These are phyloP conservation scores for Bisporella sp. DNA, from an alignment of 2,329 filamentous ascomycete species.

Conservation along the genomic window DNA sequence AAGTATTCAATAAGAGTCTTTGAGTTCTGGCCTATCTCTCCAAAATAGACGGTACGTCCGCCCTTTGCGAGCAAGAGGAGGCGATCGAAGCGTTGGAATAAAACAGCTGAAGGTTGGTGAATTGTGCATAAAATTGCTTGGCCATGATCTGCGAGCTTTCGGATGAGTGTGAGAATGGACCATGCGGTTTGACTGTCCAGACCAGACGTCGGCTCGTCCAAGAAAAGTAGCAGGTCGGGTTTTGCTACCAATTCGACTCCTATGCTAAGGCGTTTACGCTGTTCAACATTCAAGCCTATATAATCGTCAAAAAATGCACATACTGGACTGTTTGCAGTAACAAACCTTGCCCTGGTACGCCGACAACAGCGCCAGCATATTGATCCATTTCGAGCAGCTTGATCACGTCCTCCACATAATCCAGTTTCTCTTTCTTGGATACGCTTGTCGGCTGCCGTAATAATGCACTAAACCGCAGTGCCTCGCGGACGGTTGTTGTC, in stretches of 20 bases:
- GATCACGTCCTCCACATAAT: constrained; percentile 88
- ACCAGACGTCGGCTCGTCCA: constrained; percentile 93
- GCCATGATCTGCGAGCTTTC: constrained; percentile 83
- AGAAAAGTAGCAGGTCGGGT: constrained; percentile 80
- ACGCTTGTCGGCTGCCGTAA: constrained; percentile 76
- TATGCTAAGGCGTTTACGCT: constrained; percentile 76
- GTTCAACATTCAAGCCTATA: constrained; percentile 48
- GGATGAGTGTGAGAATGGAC: constrained; percentile 81
- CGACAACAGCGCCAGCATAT: constrained; percentile 86
- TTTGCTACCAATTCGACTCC: constrained; percentile 95
- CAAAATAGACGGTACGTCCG: constrained; percentile 76
- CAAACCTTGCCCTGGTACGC: constrained; percentile 84
- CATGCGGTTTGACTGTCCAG: constrained; percentile 91
- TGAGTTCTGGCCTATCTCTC: constrained; percentile 55
- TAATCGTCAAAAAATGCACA: too few species aligned
- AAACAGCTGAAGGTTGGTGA: constrained; percentile 87
- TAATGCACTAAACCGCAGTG: constrained; percentile 77
- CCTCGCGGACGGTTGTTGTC: constrained; percentile 78
- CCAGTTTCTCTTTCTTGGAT: constrained; percentile 69
- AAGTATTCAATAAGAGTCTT: constrained; percentile 52
- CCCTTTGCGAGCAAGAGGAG: constrained; percentile 75
- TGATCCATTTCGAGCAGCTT: constrained; percentile 86
- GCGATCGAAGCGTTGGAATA: constrained; percentile 86
- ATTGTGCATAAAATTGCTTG: constrained; percentile 93
- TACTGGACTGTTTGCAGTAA: background rate